Percentiles rank a stretch among this genome's conserved stretches.
phyloP scores from a whole-genome alignment of 1,284 basidiomycete species.

The Trametes versicolor region DNA sequence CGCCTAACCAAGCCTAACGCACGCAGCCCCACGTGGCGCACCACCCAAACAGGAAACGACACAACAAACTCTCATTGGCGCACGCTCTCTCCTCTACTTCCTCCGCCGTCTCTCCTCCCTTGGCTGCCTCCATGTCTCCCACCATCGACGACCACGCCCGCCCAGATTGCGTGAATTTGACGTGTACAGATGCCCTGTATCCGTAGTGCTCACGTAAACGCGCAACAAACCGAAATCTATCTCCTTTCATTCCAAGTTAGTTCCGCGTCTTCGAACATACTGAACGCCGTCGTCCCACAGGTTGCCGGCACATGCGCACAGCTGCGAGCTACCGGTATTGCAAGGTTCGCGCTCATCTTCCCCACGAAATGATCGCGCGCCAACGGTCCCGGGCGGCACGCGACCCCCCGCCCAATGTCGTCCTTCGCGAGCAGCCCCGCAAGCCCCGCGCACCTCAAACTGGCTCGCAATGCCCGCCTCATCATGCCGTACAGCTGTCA shows the following conservation, averaged over 20 bases:
- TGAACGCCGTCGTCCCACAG: constrained; percentile 13
- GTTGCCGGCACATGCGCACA: constrained; percentile 3
- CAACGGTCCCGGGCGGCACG: background rate
- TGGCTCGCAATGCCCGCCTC: constrained; percentile 9
- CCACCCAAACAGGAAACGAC: background rate
- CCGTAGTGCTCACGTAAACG: constrained; percentile 3
- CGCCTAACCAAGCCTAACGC: constrained; percentile 7
- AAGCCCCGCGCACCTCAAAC: constrained; percentile 6
- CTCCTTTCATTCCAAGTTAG: constrained; percentile 10
- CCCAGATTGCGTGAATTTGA: constrained; percentile 1
- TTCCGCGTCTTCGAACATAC: constrained; percentile 19
- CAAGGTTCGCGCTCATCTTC: constrained; percentile 10
- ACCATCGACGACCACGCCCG: background rate
- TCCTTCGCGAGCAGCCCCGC: background rate
- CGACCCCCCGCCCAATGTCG: background rate
- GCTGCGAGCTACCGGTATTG: constrained; percentile 7
- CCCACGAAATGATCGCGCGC: background rate
- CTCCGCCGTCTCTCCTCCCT: background rate
- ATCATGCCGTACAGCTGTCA: constrained; percentile 22
- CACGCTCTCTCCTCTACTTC: background rate
- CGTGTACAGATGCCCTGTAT: background rate
- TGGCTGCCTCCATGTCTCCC: background rate
- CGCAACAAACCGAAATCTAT: background rate
- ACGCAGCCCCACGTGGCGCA: constrained; percentile 4
- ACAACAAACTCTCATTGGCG: background rate